Evolutionary conservation across 2,329 filamentous ascomycete species (phyloP), one percentile per base, ranked within the genome.

Genomic region (Fusarium haematococcum): DNA sequence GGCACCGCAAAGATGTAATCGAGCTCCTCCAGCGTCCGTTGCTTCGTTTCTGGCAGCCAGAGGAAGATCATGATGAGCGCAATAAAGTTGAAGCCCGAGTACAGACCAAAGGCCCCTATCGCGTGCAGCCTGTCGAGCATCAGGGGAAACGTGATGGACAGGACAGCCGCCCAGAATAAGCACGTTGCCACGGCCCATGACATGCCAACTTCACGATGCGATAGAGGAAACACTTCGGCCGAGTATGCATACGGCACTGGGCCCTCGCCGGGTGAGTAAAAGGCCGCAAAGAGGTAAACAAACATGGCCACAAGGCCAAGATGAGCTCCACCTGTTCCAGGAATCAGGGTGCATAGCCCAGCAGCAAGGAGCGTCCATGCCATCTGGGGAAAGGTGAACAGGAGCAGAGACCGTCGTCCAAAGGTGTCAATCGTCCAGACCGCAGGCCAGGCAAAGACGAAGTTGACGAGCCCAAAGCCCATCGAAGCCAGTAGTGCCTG

Each of bases 181-280:
- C 90, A 92, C 1, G 90, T 93, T 2, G 91, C 90, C 10, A 93
- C 91, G 9, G 91, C 89, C 82, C 88, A 93, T 0, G 88, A 88
- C 92, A 94, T 94, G 66, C 92, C 92, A 27, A 93, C 87, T 78
- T 94, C 92, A 77, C 92, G 88, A 79, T 94, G 91, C 2, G 90
- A 92, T 1, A 93, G 86, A 0, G 92, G 92, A 79, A 92, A 94
- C 2, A 93, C 90, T 80, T 94, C 92, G 48, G 92, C 91, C 6
- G 87, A 89, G 82, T 93, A 93, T 0, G 90, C 89, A 78, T 91
- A 93, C 0, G 91, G 91, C 9, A 93, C 91, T 6, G 89, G 89
- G 0, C 91, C 92, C 82, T 94, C 92, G 4, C 85, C 85, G 3
- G 86, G 86, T 4, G 85, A 86, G 70, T 87, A 87, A 73, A 87